Conservation (phyloP, 257 asterid genomes). For the Cinchona pubescens region DNA sequence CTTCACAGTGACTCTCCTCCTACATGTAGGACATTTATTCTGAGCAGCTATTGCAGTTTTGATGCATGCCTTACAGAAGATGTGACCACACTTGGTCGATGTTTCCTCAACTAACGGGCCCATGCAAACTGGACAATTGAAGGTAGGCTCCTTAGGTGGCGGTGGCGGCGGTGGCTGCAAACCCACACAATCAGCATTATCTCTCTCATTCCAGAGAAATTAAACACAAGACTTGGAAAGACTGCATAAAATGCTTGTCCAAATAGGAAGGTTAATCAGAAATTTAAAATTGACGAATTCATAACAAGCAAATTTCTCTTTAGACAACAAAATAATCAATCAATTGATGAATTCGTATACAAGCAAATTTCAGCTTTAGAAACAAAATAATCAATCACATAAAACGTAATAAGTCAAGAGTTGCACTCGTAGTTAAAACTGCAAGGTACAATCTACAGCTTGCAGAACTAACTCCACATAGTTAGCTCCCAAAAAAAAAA, state of each 20-base stretch:
- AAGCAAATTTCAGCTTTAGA: too few relatives aligned
- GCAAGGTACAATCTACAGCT: not conserved
- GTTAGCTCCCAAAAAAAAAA: too few relatives aligned
- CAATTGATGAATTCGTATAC: too few relatives aligned
- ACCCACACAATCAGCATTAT: constrained; percentile 21
- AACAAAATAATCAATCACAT: not conserved
- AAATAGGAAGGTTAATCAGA: not conserved
- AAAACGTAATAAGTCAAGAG: not conserved
- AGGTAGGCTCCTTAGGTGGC: constrained; percentile 57
- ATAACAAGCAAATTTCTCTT: not conserved
- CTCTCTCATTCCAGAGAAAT: constrained; percentile 28
- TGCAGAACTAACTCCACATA: not conserved
- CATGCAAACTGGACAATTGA: constrained; percentile 91
- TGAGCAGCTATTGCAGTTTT: constrained; percentile 75
- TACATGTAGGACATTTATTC: constrained; percentile 86
- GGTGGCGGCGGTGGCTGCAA: constrained; percentile 25
- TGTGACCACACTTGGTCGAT: constrained; percentile 91
- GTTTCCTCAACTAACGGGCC: constrained; percentile 73
- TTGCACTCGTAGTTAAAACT: not conserved
- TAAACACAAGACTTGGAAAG: not conserved
- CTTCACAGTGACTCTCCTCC: constrained; percentile 57
- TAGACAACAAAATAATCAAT: too few relatives aligned
- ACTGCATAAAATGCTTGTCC: not conserved
- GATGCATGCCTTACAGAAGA: constrained; percentile 89
- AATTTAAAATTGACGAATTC: not conserved